A percentile compares a stretch with the other conserved stretches of the same genome.
Evolutionary conservation across 768 basidiomycete species (phyloP).

Genomic region (Rhodocollybia butyracea): DNA sequence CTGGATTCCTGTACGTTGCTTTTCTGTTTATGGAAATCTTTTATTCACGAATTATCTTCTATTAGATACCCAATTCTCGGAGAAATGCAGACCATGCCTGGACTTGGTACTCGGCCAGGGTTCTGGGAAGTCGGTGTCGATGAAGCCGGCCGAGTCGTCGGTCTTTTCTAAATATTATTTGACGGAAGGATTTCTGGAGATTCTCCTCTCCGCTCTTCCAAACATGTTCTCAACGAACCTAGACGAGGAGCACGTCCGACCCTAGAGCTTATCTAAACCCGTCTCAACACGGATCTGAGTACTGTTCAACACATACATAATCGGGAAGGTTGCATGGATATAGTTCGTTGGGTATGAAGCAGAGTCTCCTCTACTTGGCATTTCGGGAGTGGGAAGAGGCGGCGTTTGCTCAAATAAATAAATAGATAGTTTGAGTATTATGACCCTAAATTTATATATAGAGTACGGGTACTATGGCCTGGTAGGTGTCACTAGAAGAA

Average conservation of each 20-base stretch:
- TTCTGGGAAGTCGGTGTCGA: conserved; percentile 92
- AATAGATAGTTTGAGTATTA: no score
- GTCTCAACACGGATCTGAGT: conserved; percentile 36
- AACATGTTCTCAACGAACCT: conserved; percentile 9
- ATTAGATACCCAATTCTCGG: conserved; percentile 72
- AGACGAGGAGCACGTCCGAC: conserved; percentile 1
- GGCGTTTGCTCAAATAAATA: no score
- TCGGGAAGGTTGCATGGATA: no score
- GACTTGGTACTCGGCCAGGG: conserved; percentile 87
- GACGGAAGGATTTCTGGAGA: conserved; percentile 3
- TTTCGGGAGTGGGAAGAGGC: no score
- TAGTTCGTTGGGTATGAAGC: no score
- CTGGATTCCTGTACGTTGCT: conserved; percentile 72
- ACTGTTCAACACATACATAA: conserved; percentile 40
- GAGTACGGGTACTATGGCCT: no score
- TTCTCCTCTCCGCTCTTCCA: conserved; percentile 8
- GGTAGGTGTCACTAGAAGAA: no score
- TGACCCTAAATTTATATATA: no score
- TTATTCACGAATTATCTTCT: background rate
- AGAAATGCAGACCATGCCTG: conserved; percentile 99
- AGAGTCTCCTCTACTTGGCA: no score
- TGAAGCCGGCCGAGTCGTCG: conserved; percentile 78
- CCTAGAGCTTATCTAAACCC: conserved; percentile 11
- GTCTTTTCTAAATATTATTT: conserved; percentile 62
- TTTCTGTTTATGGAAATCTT: background rate